Evolutionary conservation across 176 grass and related monocot species (phyloP).

Genomic region (Oryza australiensis): DNA sequence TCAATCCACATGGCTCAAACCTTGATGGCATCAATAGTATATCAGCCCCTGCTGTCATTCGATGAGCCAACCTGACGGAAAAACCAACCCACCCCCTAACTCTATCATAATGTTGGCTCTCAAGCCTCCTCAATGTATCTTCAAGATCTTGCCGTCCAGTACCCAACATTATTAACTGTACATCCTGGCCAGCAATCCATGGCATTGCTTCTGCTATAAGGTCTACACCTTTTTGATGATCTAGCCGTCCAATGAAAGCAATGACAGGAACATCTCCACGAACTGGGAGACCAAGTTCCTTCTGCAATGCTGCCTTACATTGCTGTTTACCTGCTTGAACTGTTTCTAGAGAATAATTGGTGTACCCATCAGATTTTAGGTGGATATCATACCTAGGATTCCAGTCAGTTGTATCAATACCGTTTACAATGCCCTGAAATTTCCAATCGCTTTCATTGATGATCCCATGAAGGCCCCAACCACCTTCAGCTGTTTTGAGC

Average conservation of each 20-base stretch:
- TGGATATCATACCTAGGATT: constrained; percentile 73
- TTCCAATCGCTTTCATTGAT: constrained; percentile 82
- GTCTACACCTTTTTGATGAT: constrained; percentile 92
- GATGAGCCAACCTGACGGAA: constrained; percentile 85
- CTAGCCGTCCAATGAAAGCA: constrained; percentile 87
- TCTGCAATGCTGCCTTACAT: constrained; percentile 83
- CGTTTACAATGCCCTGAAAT: constrained; percentile 91
- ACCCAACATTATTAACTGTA: constrained; percentile 81
- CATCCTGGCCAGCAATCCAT: constrained; percentile 86
- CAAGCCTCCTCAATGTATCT: constrained; percentile 68
- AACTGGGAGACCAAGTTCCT: constrained; percentile 72
- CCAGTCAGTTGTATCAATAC: constrained; percentile 83
- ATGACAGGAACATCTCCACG: constrained; percentile 61
- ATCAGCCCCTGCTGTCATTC: constrained; percentile 85
- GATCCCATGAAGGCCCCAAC: constrained; percentile 85
- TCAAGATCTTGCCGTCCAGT: constrained; percentile 90
- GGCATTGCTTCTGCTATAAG: constrained; percentile 88
- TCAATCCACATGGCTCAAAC: constrained; percentile 90
- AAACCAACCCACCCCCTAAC: constrained; percentile 92
- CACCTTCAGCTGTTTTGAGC: constrained; percentile 86
- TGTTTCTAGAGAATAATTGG: constrained; percentile 77
- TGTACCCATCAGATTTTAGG: constrained; percentile 78
- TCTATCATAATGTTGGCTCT: constrained; percentile 60
- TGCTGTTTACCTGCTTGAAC: constrained; percentile 67
- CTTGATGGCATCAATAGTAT: constrained; percentile 91